Base-by-base conservation (phyloP, 805 yeast genomes). In the Kodamaea sagamina region DNA sequence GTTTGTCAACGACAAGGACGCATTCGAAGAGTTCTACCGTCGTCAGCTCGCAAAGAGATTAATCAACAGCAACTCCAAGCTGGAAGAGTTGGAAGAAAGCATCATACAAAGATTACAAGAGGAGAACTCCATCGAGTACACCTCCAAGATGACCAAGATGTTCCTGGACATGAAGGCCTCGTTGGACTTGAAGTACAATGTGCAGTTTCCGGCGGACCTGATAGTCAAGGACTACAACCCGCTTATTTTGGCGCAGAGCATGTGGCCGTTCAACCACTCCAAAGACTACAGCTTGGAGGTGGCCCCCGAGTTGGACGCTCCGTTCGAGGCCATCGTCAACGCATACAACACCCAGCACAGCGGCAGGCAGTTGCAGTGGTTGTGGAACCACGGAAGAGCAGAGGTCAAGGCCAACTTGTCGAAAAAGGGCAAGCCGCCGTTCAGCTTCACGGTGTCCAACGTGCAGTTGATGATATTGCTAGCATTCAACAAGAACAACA, bases 71-170 rank as follows among this genome's bases (percentile, higher is more conserved):
- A 81, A 93, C 13, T 85, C 96, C 3, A 83, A 86, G 35, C 83
- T 89, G 26, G 95, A 87, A 45, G 92, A 85, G 50, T 78, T 81
- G 49, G 99, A 93, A 67, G 92, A 88, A 52, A 67, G 78, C 45
- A 82, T 93, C 49, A 88, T 93, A 48, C 88, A 89, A 55, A 80
- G 86, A 55, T 75, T 93, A 51, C 95, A 89, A 61, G 85, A 86
- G 45, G 95, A 86, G 47, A 92, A 93, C 64, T 89, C 95, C 13
- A 74, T 84, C 60, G 98, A 93, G 59, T 93, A 92, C 63, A 90
- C 98, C 1, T 84, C 88, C 42, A 92, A 90, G 63, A 86, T 93
- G 63, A 86, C 96, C 16, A 87, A 89, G 55, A 93, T 93, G 99
- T 90, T 93, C 63, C 86, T 85, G 61, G 99, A 93, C 66, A 88